Evolutionary conservation across 202 grass and related monocot species (phyloP).

Genomic region (Schoenoplectus triqueter): DNA sequence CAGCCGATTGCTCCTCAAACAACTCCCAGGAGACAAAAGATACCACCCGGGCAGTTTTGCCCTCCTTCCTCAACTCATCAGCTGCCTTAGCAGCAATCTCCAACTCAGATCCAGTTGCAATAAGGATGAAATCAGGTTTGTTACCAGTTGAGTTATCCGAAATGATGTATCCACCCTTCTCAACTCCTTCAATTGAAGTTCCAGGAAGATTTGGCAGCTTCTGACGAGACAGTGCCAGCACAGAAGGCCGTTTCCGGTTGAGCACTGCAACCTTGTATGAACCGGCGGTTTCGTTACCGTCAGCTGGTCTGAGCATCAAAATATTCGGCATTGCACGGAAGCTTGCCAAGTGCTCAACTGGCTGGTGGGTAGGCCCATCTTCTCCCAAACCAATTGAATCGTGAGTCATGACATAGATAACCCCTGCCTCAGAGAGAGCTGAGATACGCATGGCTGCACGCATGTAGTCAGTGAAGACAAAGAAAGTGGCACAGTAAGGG

Average conservation of each 20-base stretch:
- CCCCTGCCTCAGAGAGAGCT: conserved; percentile 67
- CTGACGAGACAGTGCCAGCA: conserved; percentile 85
- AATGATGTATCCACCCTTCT: conserved; percentile 75
- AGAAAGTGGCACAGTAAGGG: conserved; percentile 93
- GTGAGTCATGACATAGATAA: conserved; percentile 92
- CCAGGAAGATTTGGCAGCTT: conserved; percentile 77
- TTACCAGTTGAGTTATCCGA: conserved; percentile 82
- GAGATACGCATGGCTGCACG: conserved; percentile 84
- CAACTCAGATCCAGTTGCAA: conserved; percentile 75
- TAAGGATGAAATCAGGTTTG: conserved; percentile 72
- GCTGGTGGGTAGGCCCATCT: conserved; percentile 88
- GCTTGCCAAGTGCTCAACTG: conserved; percentile 77
- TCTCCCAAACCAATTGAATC: conserved; percentile 92
- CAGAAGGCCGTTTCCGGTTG: conserved; percentile 81
- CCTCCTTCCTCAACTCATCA: conserved; percentile 76
- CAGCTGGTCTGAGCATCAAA: conserved; percentile 82
- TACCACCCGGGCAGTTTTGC: conserved; percentile 81
- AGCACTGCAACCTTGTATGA: conserved; percentile 77
- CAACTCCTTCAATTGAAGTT: conserved; percentile 76
- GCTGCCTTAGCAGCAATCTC: conserved; percentile 75
- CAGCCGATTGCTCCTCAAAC: conserved; percentile 71
- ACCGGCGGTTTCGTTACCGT: conserved; percentile 83
- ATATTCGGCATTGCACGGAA: conserved; percentile 92
- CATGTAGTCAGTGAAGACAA: conserved; percentile 95
- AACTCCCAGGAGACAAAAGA: conserved; percentile 81